Evolutionary conservation across 2,329 filamentous ascomycete genomes (phyloP).

Genomic region (Trichothecium roseum): DNA sequence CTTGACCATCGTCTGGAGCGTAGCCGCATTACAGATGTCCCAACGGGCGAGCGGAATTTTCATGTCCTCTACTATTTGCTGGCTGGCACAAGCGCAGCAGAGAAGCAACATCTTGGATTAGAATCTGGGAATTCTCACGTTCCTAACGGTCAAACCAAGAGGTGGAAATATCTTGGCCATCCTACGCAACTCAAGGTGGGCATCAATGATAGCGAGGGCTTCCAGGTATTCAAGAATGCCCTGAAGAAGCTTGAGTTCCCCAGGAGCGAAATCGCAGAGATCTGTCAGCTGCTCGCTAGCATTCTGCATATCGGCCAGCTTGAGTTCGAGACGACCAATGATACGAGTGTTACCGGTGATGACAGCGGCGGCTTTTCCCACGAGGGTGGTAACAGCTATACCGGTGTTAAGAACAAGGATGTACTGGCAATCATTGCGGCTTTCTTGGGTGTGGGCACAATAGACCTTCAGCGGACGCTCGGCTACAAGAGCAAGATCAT

Average conservation of each 20-base stretch:
- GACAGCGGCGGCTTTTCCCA: slow-evolving; percentile 96
- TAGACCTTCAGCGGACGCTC: slow-evolving; percentile 76
- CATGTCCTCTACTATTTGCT: slow-evolving; percentile 93
- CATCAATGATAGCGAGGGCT: slow-evolving; percentile 90
- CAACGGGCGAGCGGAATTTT: slow-evolving; percentile 93
- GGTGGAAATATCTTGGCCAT: slow-evolving; percentile 94
- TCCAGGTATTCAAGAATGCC: slow-evolving; percentile 95
- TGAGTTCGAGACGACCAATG: slow-evolving; percentile 76
- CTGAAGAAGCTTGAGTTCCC: slow-evolving; percentile 91
- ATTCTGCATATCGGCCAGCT: slow-evolving; percentile 98
- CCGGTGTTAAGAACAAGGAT: slow-evolving; percentile 88
- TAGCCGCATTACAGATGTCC: slow-evolving; percentile 82
- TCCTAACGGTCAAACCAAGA: slow-evolving; percentile 51
- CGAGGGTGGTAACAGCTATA: slow-evolving; percentile 79
- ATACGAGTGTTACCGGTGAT: slow-evolving; percentile 69
- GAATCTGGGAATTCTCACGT: slow-evolving; percentile 35
- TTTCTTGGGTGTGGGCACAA: slow-evolving; percentile 78
- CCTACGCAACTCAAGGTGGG: slow-evolving; percentile 95
- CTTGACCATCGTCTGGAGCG: slow-evolving; percentile 88
- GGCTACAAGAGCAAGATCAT: slow-evolving; percentile 97
- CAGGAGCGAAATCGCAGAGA: slow-evolving; percentile 85
- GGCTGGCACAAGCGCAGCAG: slow-evolving; percentile 79
- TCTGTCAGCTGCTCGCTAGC: slow-evolving; percentile 86
- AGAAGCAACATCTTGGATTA: slow-evolving; percentile 73
- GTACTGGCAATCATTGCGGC: slow-evolving; percentile 76